Conservation (phyloP, 768 basidiomycete genomes). For the Cantharellus anzutake region DNA sequence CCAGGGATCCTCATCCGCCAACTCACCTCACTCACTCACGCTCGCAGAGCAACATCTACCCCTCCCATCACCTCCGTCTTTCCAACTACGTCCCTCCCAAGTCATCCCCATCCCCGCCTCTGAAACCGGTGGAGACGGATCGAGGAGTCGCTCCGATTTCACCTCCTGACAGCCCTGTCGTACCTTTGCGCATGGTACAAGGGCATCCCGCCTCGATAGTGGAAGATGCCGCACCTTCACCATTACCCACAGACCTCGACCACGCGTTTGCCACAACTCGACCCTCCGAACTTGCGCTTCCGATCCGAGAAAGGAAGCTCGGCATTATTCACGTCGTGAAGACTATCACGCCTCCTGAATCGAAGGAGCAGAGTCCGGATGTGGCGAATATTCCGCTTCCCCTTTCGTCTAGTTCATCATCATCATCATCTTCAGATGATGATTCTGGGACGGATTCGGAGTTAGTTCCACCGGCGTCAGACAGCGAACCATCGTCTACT, state of each 20-base stretch:
- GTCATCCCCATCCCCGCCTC: neutral
- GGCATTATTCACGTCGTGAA: neutral
- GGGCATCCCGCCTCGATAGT: too few relatives aligned
- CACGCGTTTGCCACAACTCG: too few relatives aligned
- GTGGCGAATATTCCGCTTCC: neutral
- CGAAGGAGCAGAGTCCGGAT: neutral
- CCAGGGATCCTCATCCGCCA: too few relatives aligned
- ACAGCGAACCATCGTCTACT: too few relatives aligned
- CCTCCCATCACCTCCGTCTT: neutral
- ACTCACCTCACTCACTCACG: too few relatives aligned
- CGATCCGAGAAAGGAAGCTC: neutral
- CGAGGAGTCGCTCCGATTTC: neutral
- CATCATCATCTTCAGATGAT: neutral
- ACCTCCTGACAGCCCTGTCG: neutral
- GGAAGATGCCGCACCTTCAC: too few relatives aligned
- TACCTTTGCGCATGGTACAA: neutral
- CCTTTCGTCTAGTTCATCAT: neutral
- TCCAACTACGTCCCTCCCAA: neutral
- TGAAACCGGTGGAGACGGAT: neutral
- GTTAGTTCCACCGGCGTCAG: too few relatives aligned
- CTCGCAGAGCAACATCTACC: neutral
- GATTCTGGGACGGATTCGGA: too few relatives aligned
- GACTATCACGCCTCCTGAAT: neutral
- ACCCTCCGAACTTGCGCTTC: neutral
- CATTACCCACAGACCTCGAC: too few relatives aligned